Evolutionary conservation across 2,329 filamentous ascomycete genomes (phyloP).

Genomic region (Chaetomiaceae sp.): DNA sequence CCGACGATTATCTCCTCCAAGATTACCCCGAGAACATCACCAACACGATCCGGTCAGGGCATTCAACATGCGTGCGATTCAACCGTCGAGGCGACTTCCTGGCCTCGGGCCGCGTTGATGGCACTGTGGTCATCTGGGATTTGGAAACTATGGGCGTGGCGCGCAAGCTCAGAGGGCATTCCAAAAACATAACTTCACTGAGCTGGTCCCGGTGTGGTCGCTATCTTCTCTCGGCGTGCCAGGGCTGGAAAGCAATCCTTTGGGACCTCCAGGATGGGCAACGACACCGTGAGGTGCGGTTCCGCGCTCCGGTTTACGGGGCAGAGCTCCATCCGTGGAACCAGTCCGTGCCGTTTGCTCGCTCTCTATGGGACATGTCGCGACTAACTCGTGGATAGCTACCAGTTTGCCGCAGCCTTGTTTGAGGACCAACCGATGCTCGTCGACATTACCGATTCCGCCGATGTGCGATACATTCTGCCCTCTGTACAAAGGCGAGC

Average conservation of each 20-base stretch:
- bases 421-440: conserved; percentile 91
- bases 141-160: conserved; percentile 96
- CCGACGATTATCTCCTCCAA: conserved; percentile 60
- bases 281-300: conserved; percentile 77
- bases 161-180: conserved; percentile 88
- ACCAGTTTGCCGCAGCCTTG: conserved; percentile 82
- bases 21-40: conserved; percentile 90
- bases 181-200: conserved; percentile 85
- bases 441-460: conserved; percentile 68
- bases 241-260: conserved; percentile 93
- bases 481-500: conserved; percentile 77
- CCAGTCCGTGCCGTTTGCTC: conserved; percentile 59
- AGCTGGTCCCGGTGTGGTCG: conserved; percentile 92
- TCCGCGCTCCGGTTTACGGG: conserved; percentile 90
- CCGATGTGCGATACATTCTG: conserved; percentile 69
- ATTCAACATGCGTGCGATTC: conserved; percentile 71
- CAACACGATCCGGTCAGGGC: conserved; percentile 72
- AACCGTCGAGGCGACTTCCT: conserved; percentile 92
- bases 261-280: conserved; percentile 78
- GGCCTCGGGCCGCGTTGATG: conserved; percentile 89
- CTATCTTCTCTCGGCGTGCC: conserved; percentile 86
- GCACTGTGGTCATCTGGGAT: conserved; percentile 93
- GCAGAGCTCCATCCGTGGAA: conserved; percentile 91
- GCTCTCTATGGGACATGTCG: conserved; percentile 17
- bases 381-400: conserved; percentile 44